Conservation (phyloP, 108 stramenopile genomes). For the Cylindrotheca closterium region DNA sequence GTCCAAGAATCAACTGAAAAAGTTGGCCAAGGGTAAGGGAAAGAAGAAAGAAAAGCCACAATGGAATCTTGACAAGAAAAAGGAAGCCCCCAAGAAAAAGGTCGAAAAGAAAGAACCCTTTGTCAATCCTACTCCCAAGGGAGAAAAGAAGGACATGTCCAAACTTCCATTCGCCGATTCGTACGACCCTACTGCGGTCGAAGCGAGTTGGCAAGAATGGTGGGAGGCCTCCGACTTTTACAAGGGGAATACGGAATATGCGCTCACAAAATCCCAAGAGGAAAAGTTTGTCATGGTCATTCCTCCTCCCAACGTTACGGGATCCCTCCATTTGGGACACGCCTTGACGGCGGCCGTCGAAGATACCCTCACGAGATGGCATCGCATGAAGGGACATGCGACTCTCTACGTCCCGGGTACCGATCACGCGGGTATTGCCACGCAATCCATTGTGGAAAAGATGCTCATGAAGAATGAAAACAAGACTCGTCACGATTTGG, state of each 20-base stretch:
- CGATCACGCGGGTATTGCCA: slow-evolving; percentile 99
- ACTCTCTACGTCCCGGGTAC: slow-evolving; percentile 99
- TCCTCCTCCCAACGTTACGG: slow-evolving; percentile 99
- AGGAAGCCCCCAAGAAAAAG: slow-evolving; percentile 43
- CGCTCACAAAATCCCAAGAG: slow-evolving; percentile 52
- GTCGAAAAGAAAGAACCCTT: slow-evolving; percentile 41
- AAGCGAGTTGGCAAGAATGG: slow-evolving; percentile 99
- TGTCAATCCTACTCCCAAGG: slow-evolving; percentile 87
- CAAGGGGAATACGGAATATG: slow-evolving; percentile 76
- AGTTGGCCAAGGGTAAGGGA: slow-evolving; percentile 81
- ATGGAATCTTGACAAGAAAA: slow-evolving; percentile 80
- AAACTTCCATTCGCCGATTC: slow-evolving; percentile 82
- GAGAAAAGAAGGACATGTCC: slow-evolving; percentile 82
- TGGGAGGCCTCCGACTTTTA: slow-evolving; percentile 95
- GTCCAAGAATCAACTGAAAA: slow-evolving; percentile 83
- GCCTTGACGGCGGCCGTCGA: slow-evolving; percentile 97
- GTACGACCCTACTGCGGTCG: slow-evolving; percentile 94
- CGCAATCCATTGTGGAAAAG: slow-evolving; percentile 99
- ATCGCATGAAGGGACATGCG: slow-evolving; percentile 97
- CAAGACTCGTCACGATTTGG: slow-evolving; percentile 94
- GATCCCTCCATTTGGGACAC: slow-evolving; percentile 98
- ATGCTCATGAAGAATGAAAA: slow-evolving; percentile 93
- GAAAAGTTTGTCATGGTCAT: slow-evolving; percentile 99
- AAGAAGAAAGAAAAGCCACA: slow-evolving; percentile 81
- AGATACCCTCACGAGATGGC: slow-evolving; percentile 97